phyloP scores from a whole-genome alignment of 2,329 filamentous ascomycete species.

The Thelonectria olida region DNA sequence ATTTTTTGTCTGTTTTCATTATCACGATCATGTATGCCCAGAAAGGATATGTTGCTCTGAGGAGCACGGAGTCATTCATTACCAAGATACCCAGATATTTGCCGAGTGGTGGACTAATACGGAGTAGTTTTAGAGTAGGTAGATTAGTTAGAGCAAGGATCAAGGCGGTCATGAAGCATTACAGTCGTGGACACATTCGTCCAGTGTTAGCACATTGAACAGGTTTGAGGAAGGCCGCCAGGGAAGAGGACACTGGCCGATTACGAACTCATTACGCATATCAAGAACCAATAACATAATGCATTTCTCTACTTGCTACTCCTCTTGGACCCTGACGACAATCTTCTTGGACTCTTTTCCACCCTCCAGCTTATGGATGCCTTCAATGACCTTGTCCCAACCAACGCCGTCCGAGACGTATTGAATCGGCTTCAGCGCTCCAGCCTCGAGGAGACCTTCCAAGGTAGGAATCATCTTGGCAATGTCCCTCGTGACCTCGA shows the following conservation, averaged over 20 bases:
- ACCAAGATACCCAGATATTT: not conserved
- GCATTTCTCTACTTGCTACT: conserved; percentile 4
- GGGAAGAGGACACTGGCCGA: not conserved
- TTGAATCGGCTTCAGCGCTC: conserved; percentile 36
- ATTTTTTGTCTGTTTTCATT: not conserved
- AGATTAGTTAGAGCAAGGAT: not conserved
- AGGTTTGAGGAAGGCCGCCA: not conserved
- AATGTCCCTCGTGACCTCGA: conserved; percentile 26
- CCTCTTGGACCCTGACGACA: conserved; percentile 30
- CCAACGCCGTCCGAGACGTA: conserved; percentile 33
- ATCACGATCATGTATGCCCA: not conserved
- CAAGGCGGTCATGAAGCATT: no score
- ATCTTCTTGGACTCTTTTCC: conserved; percentile 41
- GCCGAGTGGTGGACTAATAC: not conserved
- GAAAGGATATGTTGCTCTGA: not conserved
- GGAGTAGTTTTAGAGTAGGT: no score
- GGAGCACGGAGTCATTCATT: not conserved
- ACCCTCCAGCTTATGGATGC: conserved; percentile 26
- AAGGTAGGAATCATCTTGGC: conserved; percentile 29
- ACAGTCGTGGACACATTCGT: no score
- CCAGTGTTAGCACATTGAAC: no score
- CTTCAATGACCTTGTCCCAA: conserved; percentile 39
- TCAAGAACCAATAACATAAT: not conserved
- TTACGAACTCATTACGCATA: not conserved
- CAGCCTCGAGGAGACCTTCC: conserved; percentile 34